Evolutionary conservation across 2,329 filamentous ascomycete genomes (phyloP).

Genomic region (Talaromyces sp.): DNA sequence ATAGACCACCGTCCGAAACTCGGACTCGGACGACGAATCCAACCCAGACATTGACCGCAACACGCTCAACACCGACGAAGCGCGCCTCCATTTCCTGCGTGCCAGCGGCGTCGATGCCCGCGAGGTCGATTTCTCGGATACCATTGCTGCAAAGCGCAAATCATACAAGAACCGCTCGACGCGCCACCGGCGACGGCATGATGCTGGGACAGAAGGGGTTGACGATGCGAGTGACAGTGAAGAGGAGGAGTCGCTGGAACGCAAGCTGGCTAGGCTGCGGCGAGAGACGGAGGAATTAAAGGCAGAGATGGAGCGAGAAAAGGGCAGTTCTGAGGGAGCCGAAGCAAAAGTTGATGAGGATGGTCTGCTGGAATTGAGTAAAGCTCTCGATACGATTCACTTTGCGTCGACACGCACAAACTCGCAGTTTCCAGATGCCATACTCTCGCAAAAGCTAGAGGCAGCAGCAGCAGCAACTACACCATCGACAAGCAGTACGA

Average conservation of each 20-base stretch:
- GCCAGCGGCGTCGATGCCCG: constrained; percentile 64
- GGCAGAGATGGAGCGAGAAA: constrained; percentile 39
- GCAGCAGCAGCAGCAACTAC: constrained; percentile 4
- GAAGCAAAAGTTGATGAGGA: constrained; percentile 48
- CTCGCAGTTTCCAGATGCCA: constrained; percentile 22
- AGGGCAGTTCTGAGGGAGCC: constrained; percentile 49
- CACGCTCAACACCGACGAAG: constrained; percentile 69
- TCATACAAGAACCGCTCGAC: constrained; percentile 69
- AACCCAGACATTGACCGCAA: constrained; percentile 66
- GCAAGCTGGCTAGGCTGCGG: constrained; percentile 73
- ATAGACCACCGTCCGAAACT: constrained; percentile 47
- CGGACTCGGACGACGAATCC: constrained; percentile 53
- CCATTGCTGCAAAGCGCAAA: constrained; percentile 73
- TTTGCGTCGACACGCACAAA: constrained; percentile 6
- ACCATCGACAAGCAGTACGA: constrained; percentile 1
- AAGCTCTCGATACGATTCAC: constrained; percentile 62
- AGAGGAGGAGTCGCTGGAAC: constrained; percentile 63
- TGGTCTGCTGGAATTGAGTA: constrained; percentile 63
- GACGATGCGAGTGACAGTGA: constrained; percentile 75
- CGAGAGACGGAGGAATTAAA: constrained; percentile 75
- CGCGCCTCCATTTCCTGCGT: constrained; percentile 72
- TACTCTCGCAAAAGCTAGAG: constrained; percentile 29
- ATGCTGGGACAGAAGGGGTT: constrained; percentile 53
- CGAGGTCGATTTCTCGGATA: constrained; percentile 83
- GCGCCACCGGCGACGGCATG: constrained; percentile 51